These are phyloP conservation scores for Curvularia eragrostidis DNA, from an alignment of 2,329 filamentous ascomycete species.

Conservation along the genomic window DNA sequence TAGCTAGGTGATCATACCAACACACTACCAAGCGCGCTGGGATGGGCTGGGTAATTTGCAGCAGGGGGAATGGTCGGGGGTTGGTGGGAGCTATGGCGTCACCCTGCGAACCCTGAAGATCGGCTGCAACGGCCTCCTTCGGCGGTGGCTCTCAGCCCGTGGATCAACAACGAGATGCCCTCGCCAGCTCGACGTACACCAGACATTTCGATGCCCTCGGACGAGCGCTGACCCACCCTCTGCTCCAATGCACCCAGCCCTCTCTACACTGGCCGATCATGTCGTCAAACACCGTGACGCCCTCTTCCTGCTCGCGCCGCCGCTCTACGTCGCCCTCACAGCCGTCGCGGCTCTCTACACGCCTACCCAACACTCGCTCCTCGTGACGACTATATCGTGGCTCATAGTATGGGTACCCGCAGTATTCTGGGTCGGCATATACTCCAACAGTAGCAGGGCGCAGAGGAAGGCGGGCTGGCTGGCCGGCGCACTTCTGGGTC, in stretches of 20 bases:
- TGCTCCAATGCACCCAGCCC: constrained; percentile 50
- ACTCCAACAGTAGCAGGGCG: constrained; percentile 33
- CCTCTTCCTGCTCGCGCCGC: constrained; percentile 36
- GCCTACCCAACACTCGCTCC: constrained; percentile 51
- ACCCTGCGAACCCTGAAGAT: constrained; percentile 8
- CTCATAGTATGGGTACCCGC: constrained; percentile 47
- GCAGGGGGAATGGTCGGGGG: background rate
- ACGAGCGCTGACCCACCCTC: constrained; percentile 39
- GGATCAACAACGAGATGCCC: constrained; percentile 1
- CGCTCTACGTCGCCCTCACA: constrained; percentile 46
- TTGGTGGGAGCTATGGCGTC: constrained; percentile 7
- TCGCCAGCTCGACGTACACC: constrained; percentile 18
- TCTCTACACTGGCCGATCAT: constrained; percentile 40
- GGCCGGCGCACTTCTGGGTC: constrained; percentile 52
- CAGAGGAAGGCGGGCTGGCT: constrained; percentile 47
- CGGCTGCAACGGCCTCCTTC: constrained; percentile 4
- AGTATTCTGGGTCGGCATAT: constrained; percentile 43
- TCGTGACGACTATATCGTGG: constrained; percentile 55
- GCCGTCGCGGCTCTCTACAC: constrained; percentile 44
- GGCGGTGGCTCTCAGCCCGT: constrained; percentile 8
- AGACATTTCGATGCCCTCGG: constrained; percentile 40
- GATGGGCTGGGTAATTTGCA: background rate
- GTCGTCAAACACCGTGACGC: constrained; percentile 39
- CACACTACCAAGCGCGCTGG: background rate
- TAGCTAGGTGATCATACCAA: background rate